Base-by-base conservation (phyloP, 805 yeast genomes). In the Ogataea haglerorum region DNA sequence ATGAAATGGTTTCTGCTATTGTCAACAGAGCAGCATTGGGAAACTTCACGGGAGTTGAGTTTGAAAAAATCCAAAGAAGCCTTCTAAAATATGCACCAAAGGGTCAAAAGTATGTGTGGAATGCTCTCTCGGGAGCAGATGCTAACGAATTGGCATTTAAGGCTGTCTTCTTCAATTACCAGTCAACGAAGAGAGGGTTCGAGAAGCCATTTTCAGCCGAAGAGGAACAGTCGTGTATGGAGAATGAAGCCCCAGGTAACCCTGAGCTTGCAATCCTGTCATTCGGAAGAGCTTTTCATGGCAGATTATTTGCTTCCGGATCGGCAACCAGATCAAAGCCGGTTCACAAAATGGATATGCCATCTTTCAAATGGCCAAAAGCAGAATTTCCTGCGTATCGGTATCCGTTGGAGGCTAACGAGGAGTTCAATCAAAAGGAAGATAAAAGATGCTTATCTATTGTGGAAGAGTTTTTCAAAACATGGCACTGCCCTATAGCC, bases 301-400 rank as follows among this genome's bases (percentile, higher is more conserved):
- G 98, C 50, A 80, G 98, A 67, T 68, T 89, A 49, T 88, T 90
- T 68, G 98, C 96, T 17, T 77, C 95, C 40, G 89, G 86, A 31
- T 85, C 96, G 6, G 79, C 87, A 51, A 90, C 98, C 28, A 80
- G 95, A 63, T 88, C 96, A 42, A 91, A 88, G 72, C 96, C 97
- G 51, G 77, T 91, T 54, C 98, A 90, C 73, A 90, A 91, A 70
- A 70, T 90, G 64, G 90, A 83, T 65, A 72, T 91, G 68, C 98
- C 98, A 46, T 80, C 95, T 6, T 90, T 90, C 72, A 78, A 86
- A 59, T 90, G 97, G 97, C 98, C 98, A 60, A 89, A 85, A 64
- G 96, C 96, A 42, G 88, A 87, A 64, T 93, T 85, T 70, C 80
- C 95, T 22, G 74, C 75, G 48, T 70, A 71, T 60, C 79, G 78